Evolutionary conservation across 306 rosid species (phyloP), one percentile per base, ranked within the genome.

Genomic region (Abrus precatorius): DNA sequence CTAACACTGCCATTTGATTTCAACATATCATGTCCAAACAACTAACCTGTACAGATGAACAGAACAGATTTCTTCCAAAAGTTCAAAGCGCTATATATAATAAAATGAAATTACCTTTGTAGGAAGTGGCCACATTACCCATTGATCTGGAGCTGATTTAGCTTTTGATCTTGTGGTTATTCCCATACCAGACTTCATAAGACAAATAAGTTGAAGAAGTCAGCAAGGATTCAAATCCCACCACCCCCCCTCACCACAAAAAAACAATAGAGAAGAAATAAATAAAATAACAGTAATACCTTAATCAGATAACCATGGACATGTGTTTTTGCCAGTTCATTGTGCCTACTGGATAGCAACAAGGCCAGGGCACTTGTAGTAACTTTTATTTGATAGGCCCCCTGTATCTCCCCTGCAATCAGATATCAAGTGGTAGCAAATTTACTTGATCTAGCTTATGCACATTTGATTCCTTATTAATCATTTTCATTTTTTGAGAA

Each of bases 341-440:
- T 68, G 70, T 93, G 97, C 74, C 89, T 83, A 3, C 94, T 85
- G 71, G 85, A 65, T 63, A 93, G 87, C 89, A 95, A 78, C 85
- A 95, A 85, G 76, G 94, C 95, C 82, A 95, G 86, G 66, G 97
- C 97, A 85, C 90, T 90, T 47, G 99, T 93, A 49, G 97, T 93
- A 78, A 95, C 95, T 86, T 91, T 95, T 81, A 95, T 93, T 87
- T 95, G 97, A 84, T 95, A 95, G 11, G 95, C 95, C 44, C 99
- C 97, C 85, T 86, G 95, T 82, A 95, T 87, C 87, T 95, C 99
- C 63, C 92, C 97, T 95, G 84, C 88, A 85, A 47, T 40, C 85
- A 76, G 50, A 82, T 44, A 61, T 71, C 71, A 74, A 13, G 65
- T 1, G 64, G 34, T 56, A 69, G 44, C 48, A 72, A 64, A 55